Percentiles rank a stretch among this genome's conserved stretches.
Conservation (phyloP, 257 asterid species). For the Primulina eburnea region DNA sequence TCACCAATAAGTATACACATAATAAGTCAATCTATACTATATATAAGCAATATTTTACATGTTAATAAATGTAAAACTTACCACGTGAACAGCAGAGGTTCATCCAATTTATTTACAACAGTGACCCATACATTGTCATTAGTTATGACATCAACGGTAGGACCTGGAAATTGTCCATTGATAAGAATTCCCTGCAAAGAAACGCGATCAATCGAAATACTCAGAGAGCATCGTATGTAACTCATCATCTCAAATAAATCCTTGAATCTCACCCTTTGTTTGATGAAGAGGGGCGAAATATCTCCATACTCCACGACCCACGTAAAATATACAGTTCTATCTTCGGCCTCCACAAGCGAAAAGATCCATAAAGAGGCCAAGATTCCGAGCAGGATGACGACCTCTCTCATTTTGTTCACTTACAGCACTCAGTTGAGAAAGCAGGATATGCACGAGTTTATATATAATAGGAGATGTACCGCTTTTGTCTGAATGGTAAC, state of each 20-base stretch:
- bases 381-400: constrained; percentile 37
- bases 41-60: background rate
- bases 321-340: constrained; percentile 44
- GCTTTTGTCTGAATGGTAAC: constrained; percentile 37
- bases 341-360: constrained; percentile 46
- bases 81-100: constrained; percentile 83
- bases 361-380: constrained; percentile 38
- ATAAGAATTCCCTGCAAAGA: constrained; percentile 62
- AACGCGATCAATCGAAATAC: too few relatives aligned
- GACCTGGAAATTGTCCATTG: constrained; percentile 85
- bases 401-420: constrained; percentile 34
- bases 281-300: constrained; percentile 62
- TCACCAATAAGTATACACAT: background rate
- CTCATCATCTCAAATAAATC: too few relatives aligned
- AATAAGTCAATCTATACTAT: background rate
- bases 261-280: constrained; percentile 47
- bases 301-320: constrained; percentile 62
- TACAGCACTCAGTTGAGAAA: background rate
- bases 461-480: constrained; percentile 32
- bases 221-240: background rate
- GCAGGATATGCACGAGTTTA: constrained; percentile 12
- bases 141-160: constrained; percentile 53
- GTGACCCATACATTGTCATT: constrained; percentile 62
- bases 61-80: constrained; percentile 17
- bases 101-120: constrained; percentile 59